Base-by-base conservation (phyloP, 164 flowering plant species). In the Annona cherimola region DNA sequence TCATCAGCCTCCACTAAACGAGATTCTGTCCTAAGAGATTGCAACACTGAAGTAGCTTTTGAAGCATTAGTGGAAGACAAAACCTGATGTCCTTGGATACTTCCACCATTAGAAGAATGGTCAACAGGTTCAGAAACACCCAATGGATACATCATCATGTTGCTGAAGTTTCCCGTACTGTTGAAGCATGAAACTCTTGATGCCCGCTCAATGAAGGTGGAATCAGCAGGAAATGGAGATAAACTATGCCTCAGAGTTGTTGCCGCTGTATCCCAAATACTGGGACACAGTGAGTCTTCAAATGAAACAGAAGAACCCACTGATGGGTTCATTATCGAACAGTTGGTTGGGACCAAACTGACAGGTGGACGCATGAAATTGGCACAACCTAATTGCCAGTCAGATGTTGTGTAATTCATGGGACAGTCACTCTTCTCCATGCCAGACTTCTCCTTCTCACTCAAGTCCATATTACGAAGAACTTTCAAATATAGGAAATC, bases 171-270 rank as follows among this genome's bases (percentile, higher is more conserved):
- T 46, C 90, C 94, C 69, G 84, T 86, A 76, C 73, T 84, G 35
- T 26, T 26, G 78, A 91, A 93, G 77, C 88, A 84, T 2, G 99
- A 95, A 68, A 84, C 85, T 79, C 92, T 81, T 8, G 97, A 96
- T 3, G 99, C 97, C 42, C 99, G 84, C 81, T 95, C 94, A 67
- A 93, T 90, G 81, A 95, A 93, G n/a, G 80, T 91, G 7, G 93
- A 90, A 80, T 95, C 97, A 40, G 94, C 81, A 11, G 98, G 90
- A 57, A 92, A 79, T 61, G 92, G 94, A 68, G 93, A 77, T 45
- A 92, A 81, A 77, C 87, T 82, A 69, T 83, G 91, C 14, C 91
- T 91, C 55, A 86, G 71, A 77, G 85, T 77, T 3, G 86, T 89
- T 20, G 83, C 73, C 19, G 73, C 79, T 73, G 75, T 74, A 65